Conservation (phyloP, 768 basidiomycete genomes). For the Pleurotus eryngii region DNA sequence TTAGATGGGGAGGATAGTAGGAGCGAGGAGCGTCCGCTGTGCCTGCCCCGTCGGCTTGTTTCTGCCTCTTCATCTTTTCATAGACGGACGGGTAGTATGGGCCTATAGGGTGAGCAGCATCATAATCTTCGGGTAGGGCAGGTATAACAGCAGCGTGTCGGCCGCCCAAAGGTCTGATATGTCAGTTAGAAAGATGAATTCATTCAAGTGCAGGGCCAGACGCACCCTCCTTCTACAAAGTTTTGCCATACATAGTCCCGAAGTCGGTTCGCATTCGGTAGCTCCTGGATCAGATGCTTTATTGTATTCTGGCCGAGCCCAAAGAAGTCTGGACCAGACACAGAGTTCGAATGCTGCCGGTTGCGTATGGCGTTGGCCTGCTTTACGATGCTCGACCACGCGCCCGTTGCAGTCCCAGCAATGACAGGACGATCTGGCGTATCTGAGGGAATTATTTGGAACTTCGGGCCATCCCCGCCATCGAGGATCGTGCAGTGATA, state of each 20-base stretch:
- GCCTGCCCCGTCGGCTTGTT: neutral
- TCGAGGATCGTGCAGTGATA: conserved; percentile 85
- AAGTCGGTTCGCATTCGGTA: conserved; percentile 67
- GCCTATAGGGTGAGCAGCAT: conserved; percentile 43
- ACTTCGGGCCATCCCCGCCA: conserved; percentile 82
- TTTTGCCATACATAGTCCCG: conserved; percentile 86
- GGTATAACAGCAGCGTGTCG: conserved; percentile 81
- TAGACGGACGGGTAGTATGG: conserved; percentile 41
- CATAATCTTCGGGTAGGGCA: conserved; percentile 73
- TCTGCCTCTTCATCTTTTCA: conserved; percentile 28
- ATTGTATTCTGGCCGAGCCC: conserved; percentile 85
- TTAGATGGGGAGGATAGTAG: conserved; percentile 7
- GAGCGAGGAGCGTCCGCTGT: neutral
- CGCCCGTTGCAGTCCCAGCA: conserved; percentile 85
- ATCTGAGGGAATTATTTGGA: conserved; percentile 77
- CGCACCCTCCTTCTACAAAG: conserved; percentile 84
- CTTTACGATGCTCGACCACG: conserved; percentile 82
- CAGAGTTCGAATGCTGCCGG: conserved; percentile 80
- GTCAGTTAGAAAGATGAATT: neutral
- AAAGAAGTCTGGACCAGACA: conserved; percentile 88
- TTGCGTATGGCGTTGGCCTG: conserved; percentile 79
- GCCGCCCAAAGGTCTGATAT: conserved; percentile 67
- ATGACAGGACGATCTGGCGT: conserved; percentile 68
- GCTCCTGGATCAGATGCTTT: conserved; percentile 86
- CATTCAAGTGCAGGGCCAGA: conserved; percentile 17